A percentile compares a stretch with the other conserved stretches of the same genome.
Conservation (phyloP, 1,139 yeast species). For the Saccharomycopsis hybrid region DNA sequence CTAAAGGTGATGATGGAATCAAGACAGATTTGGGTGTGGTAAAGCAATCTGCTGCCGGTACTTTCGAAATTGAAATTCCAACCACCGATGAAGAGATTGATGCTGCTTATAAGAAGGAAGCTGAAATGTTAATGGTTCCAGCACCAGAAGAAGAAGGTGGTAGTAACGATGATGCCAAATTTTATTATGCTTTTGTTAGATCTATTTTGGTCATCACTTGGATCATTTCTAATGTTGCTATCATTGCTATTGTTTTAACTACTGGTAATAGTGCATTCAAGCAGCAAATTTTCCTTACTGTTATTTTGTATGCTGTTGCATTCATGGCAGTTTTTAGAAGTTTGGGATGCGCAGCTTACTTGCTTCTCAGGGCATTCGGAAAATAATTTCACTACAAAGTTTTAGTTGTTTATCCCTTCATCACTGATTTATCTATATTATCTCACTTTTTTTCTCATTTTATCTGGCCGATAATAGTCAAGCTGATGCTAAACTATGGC, state of each 20-base stretch:
- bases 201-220: conserved; percentile 74
- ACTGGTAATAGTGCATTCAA: conserved; percentile 49
- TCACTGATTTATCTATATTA: too few relatives aligned
- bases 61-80: conserved; percentile 60
- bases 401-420: too few relatives aligned
- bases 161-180: conserved; percentile 37
- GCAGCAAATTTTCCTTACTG: conserved; percentile 50
- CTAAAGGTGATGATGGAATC: conserved; percentile 62
- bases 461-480: too few relatives aligned
- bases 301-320: conserved; percentile 75
- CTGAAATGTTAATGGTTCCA: conserved; percentile 20
- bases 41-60: conserved; percentile 45
- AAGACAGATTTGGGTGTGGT: conserved; percentile 66
- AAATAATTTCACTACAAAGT: neutral
- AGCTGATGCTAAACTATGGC: too few relatives aligned
- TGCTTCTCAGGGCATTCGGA: conserved; percentile 25
- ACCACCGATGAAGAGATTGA: conserved; percentile 59
- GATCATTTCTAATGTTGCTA: conserved; percentile 66
- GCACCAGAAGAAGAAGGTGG: conserved; percentile 25
- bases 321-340: conserved; percentile 66
- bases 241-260: conserved; percentile 62
- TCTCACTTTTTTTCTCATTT: too few relatives aligned
- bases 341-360: conserved; percentile 47
- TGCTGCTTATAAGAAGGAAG: conserved; percentile 38
- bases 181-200: conserved; percentile 71